A percentile compares a stretch with the other conserved stretches of the same genome.
Conservation (phyloP, 2,329 filamentous ascomycete species). For the Stachybotrys elegans region DNA sequence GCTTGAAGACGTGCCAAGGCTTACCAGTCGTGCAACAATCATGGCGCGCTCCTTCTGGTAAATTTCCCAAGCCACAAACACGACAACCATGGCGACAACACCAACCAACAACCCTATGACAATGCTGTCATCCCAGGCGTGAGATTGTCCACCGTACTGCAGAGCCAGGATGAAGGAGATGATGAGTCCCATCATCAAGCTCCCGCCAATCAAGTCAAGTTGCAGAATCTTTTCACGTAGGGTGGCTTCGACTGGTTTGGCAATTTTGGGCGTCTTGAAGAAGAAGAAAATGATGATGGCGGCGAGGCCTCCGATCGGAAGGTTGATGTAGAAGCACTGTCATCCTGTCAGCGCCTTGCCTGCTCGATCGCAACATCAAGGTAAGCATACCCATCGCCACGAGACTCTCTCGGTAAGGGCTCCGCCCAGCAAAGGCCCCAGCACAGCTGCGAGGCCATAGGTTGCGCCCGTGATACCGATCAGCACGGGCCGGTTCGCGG, state of each 20-base stretch:
- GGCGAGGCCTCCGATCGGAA: neutral
- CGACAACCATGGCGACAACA: conserved; percentile 14
- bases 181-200: conserved; percentile 31
- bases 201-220: neutral
- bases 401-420: neutral
- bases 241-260: neutral
- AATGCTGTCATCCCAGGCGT: conserved; percentile 27
- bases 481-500: neutral
- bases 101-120: conserved; percentile 31
- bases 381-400: conserved; percentile 1
- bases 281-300: neutral
- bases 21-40: conserved; percentile 26
- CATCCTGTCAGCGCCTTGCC: too few species aligned
- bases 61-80: conserved; percentile 26
- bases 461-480: neutral
- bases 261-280: neutral
- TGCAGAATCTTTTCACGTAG: neutral
- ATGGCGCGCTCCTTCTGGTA: conserved; percentile 31
- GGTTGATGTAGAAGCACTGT: conserved; percentile 9
- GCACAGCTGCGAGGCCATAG: neutral
- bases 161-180: conserved; percentile 33
- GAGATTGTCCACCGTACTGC: conserved; percentile 33
- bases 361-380: too few species aligned
- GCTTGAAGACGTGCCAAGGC: too few species aligned
- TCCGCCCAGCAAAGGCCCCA: neutral